These are phyloP conservation scores for Citrus maxima DNA, from an alignment of 345 rosid species.

Conservation along the genomic window DNA sequence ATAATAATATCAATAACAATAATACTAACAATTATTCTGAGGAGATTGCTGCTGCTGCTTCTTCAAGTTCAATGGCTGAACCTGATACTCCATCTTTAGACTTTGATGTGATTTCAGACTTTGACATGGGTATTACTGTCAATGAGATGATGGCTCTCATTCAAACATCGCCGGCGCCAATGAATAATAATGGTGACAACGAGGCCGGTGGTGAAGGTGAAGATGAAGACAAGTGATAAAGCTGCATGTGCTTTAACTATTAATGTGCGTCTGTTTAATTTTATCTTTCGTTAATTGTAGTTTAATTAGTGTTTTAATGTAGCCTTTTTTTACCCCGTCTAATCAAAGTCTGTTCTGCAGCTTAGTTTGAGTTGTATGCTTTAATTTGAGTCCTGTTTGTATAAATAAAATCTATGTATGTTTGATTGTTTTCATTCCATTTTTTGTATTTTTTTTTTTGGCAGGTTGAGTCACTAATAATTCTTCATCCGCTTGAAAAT, in stretches of 20 bases:
- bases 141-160: constrained; percentile 12
- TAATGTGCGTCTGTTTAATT: too few species aligned
- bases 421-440: background rate
- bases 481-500: background rate
- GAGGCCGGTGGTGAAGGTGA: background rate
- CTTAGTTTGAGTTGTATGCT: background rate
- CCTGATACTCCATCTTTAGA: background rate
- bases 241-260: background rate
- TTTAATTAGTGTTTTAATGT: background rate
- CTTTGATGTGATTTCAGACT: constrained; percentile 3
- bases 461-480: background rate
- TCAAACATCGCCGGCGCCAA: background rate
- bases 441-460: background rate
- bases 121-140: constrained; percentile 13
- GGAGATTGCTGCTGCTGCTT: background rate
- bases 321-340: too few species aligned
- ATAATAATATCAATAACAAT: too few species aligned
- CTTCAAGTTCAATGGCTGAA: background rate
- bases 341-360: background rate
- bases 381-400: background rate
- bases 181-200: background rate
- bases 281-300: background rate
- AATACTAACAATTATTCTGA: background rate
- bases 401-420: background rate
- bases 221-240: background rate